phyloP scores from a whole-genome alignment of 2,329 filamentous ascomycete genomes.

The Scytalidium lignicola region DNA sequence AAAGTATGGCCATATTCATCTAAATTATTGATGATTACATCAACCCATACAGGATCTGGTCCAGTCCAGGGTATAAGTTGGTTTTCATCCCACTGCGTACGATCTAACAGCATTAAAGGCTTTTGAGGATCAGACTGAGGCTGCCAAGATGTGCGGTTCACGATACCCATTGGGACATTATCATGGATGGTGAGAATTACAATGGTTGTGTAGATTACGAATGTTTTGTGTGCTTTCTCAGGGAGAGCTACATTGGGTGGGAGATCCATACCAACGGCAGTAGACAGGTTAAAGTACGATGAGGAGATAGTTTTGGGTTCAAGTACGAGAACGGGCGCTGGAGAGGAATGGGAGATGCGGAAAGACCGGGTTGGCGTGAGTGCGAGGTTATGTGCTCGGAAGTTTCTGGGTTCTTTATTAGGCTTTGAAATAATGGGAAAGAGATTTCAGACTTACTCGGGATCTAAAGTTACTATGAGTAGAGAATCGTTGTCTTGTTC shows the following conservation, averaged over 20 bases:
- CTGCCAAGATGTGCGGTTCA: constrained; percentile 21
- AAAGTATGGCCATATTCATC: constrained; percentile 22
- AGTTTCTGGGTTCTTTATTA: constrained; percentile 5
- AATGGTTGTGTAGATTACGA: constrained; percentile 17
- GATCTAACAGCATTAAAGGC: constrained; percentile 10
- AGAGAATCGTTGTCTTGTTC: constrained; percentile 3
- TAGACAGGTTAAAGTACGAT: constrained; percentile 7
- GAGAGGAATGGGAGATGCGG: neutral
- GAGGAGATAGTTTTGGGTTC: neutral
- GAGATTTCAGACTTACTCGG: constrained; percentile 4
- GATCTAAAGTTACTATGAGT: constrained; percentile 3
- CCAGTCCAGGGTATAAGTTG: constrained; percentile 23
- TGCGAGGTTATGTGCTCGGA: constrained; percentile 8
- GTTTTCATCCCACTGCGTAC: constrained; percentile 15
- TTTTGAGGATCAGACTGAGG: constrained; percentile 11
- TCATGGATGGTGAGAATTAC: constrained; percentile 15
- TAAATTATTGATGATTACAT: constrained; percentile 23
- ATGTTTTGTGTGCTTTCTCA: constrained; percentile 4
- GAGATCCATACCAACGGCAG: constrained; percentile 4
- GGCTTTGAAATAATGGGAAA: neutral
- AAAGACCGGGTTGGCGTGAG: constrained; percentile 7
- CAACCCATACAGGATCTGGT: constrained; percentile 15
- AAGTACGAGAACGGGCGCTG: neutral
- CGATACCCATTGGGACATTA: constrained; percentile 15
- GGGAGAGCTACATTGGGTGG: neutral